A percentile compares a stretch with the other conserved stretches of the same genome.
Evolutionary conservation across 2,329 filamentous ascomycete genomes (phyloP).

Genomic region (Stachybotrys chlorohalonatus): DNA sequence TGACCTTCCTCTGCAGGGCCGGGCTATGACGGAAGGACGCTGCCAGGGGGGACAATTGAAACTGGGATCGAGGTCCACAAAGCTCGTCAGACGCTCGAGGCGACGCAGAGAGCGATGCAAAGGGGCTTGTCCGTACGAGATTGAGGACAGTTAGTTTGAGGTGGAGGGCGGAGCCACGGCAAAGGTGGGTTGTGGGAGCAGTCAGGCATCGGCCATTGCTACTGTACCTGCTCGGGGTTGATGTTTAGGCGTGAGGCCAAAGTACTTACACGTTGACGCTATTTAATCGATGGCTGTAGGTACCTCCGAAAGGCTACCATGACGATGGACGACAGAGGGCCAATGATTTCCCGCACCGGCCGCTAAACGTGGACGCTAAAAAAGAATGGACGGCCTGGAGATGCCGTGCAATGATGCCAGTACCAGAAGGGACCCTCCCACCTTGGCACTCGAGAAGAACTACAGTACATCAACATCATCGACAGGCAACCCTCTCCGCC

Average conservation of each 20-base stretch:
- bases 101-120: neutral
- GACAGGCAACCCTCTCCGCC: neutral
- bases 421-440: too few relatives aligned
- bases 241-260: neutral
- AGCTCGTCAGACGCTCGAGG: neutral
- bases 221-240: neutral
- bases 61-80: neutral
- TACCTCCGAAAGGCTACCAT: neutral
- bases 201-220: neutral
- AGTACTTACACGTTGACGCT: neutral
- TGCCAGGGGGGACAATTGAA: neutral
- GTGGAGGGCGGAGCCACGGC: neutral
- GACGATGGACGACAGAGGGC: neutral
- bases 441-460: neutral
- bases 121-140: neutral
- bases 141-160: neutral
- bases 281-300: neutral
- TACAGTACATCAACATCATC: neutral
- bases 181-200: neutral
- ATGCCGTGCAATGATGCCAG: too few relatives aligned
- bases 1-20: neutral
- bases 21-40: neutral
- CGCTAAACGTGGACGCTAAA: neutral
- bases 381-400: neutral
- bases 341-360: neutral